Conservation (phyloP, 768 basidiomycete species). For the Suillus luteus region DNA sequence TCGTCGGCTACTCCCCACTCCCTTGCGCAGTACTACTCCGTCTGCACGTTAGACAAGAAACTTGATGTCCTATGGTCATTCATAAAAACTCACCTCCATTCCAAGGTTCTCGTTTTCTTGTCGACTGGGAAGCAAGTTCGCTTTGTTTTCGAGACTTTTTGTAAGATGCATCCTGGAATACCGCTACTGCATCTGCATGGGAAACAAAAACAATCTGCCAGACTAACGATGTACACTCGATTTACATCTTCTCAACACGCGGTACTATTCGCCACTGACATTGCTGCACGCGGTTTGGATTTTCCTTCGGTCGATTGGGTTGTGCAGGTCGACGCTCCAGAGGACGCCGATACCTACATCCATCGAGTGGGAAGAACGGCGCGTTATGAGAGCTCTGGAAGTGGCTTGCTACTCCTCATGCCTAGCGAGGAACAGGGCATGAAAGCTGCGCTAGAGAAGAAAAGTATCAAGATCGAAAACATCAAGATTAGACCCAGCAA, state of each 20-base stretch:
- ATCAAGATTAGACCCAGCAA: slow-evolving; percentile 92
- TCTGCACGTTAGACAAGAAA: slow-evolving; percentile 84
- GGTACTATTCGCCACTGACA: slow-evolving; percentile 92
- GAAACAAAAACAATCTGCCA: slow-evolving; percentile 93
- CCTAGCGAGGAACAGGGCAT: slow-evolving; percentile 96
- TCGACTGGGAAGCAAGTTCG: slow-evolving; percentile 97
- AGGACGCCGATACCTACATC: slow-evolving; percentile 97
- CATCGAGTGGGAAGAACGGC: slow-evolving; percentile 97
- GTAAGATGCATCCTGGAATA: slow-evolving; percentile 92
- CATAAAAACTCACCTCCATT: slow-evolving; percentile 89
- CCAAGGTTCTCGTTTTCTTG: slow-evolving; percentile 91
- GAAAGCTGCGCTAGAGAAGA: slow-evolving; percentile 66
- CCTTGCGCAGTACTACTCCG: slow-evolving; percentile 87
- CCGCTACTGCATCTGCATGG: slow-evolving; percentile 94
- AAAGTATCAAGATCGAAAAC: slow-evolving; percentile 68
- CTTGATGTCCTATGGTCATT: slow-evolving; percentile 93
- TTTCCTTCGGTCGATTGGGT: slow-evolving; percentile 99
- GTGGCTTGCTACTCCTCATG: slow-evolving; percentile 76
- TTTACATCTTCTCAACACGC: slow-evolving; percentile 84
- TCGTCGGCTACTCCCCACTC: slow-evolving; percentile 62
- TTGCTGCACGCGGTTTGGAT: slow-evolving; percentile 94
- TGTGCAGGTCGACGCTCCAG: slow-evolving; percentile 91
- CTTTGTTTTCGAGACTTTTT: slow-evolving; percentile 94
- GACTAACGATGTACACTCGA: slow-evolving; percentile 78
- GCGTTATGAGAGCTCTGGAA: slow-evolving; percentile 88